phyloP scores from a whole-genome alignment of 2,329 filamentous ascomycete genomes.

The Scopulariopsis brevicaulis region DNA sequence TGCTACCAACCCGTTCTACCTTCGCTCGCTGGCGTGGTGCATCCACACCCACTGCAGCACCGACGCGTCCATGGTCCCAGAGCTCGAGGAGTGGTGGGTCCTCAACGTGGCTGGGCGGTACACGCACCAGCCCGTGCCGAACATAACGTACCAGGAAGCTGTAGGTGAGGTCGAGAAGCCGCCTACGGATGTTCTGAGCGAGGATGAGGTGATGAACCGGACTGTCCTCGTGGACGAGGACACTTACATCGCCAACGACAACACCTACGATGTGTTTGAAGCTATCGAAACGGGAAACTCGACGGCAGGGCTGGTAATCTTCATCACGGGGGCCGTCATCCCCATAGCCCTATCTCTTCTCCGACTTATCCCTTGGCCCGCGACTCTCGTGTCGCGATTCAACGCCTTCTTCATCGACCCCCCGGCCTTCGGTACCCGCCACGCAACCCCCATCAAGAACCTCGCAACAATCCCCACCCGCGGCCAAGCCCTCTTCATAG shows the following conservation, averaged over 20 bases:
- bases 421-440: conserved; percentile 12
- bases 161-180: conserved; percentile 5
- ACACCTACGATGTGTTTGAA: not conserved
- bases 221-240: conserved; percentile 6
- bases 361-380: conserved; percentile 14
- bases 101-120: conserved; percentile 7
- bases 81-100: conserved; percentile 12
- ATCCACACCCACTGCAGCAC: conserved; percentile 9
- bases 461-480: conserved; percentile 22
- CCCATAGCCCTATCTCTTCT: conserved; percentile 17
- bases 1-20: conserved; percentile 9
- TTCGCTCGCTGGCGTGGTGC: conserved; percentile 12
- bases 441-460: conserved; percentile 10
- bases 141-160: conserved; percentile 7
- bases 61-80: not conserved
- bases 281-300: not conserved
- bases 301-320: conserved; percentile 10
- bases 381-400: conserved; percentile 8
- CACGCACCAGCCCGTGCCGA: conserved; percentile 6
- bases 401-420: conserved; percentile 17
- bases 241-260: conserved; percentile 4
- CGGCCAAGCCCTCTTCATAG: conserved; percentile 31
- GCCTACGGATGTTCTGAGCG: conserved; percentile 2
- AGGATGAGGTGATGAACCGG: conserved; percentile 7
- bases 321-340: conserved; percentile 12